A percentile compares a stretch with the other conserved stretches of the same genome.
These are phyloP conservation scores for Colletotrichum shisoi DNA, from an alignment of 2,329 filamentous ascomycete genomes.

Conservation along the genomic window DNA sequence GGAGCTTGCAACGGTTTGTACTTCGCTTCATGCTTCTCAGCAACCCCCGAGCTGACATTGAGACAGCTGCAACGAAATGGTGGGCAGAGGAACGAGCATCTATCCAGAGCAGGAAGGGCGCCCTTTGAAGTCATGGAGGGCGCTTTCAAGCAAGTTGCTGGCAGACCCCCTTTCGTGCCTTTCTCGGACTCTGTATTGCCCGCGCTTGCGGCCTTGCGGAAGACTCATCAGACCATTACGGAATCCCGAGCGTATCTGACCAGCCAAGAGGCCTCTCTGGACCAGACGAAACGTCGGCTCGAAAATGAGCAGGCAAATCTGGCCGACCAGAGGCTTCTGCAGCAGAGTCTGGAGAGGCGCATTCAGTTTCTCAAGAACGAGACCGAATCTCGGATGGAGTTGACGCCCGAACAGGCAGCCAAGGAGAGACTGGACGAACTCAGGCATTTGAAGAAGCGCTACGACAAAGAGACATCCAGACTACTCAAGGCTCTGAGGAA, in stretches of 20 bases:
- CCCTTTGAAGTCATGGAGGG: conserved; percentile 63
- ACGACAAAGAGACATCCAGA: conserved; percentile 67
- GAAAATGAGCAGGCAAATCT: conserved; percentile 61
- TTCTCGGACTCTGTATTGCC: conserved; percentile 72
- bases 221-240: conserved; percentile 68
- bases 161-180: conserved; percentile 71
- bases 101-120: conserved; percentile 33
- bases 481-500: conserved; percentile 70
- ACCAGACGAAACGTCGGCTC: conserved; percentile 56
- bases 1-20: conserved; percentile 49
- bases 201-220: conserved; percentile 73
- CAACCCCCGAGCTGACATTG: neutral
- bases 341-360: conserved; percentile 62
- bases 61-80: conserved; percentile 40
- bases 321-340: conserved; percentile 64
- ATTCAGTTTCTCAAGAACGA: conserved; percentile 67
- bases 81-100: conserved; percentile 20
- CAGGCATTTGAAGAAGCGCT: conserved; percentile 63
- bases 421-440: conserved; percentile 70
- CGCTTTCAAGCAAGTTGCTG: conserved; percentile 71
- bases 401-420: conserved; percentile 67
- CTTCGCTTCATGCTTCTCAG: neutral
- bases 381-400: conserved; percentile 63
- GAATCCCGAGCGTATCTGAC: conserved; percentile 69
- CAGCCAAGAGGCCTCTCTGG: conserved; percentile 53